Base-by-base conservation (phyloP, 768 basidiomycete species). In the Infundibulicybe gibba region DNA sequence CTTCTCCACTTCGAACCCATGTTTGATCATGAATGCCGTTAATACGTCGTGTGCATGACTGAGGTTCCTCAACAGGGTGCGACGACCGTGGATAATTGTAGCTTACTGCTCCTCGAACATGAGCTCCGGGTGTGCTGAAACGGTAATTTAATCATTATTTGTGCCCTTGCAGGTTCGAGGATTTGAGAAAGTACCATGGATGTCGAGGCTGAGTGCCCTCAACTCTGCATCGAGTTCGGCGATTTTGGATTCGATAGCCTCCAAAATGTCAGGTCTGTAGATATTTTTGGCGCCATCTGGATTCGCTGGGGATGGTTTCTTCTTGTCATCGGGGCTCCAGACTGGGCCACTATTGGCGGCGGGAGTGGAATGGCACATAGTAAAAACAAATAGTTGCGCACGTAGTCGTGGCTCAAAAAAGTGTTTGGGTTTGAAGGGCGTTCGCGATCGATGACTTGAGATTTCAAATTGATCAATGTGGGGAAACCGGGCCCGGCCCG, bases 21-120 rank as follows among this genome's bases (percentile, higher is more conserved):
- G 79, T 39, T 72, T 71, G 38, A 65, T 69, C 75, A 91, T 79
- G 60, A 88, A 90, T 0, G 65, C 59, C 0, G 87, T 85, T 17
- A 87, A 74, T 2, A 69, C 72, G 54, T 90, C 84, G 52, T 91
- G 88, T 0, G 89, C 82, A 63, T 83, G 70, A 42, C 86, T 90
- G 43, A 14, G 15, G 32, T 10, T 13, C 6, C 20, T 34, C 25
- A 25, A 8, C n/a, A n/a, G 25, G 8, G 25, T 25, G 25, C 25
- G 25, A 25, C 3, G 3, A n/a, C 17, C 17, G 35, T 19, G 17
- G 10, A 14, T 38, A 10, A 19, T 38, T 33, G 17, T 34, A 16
- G 47, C 77, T 21, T 49, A 88, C 85, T 67, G 69, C 69, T 90
- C 89, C 58, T 86, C 69, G 51, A 76, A 89, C 40, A 61, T 71